Evolutionary conservation across 768 basidiomycete genomes (phyloP).

Genomic region (Lepiota venenata): DNA sequence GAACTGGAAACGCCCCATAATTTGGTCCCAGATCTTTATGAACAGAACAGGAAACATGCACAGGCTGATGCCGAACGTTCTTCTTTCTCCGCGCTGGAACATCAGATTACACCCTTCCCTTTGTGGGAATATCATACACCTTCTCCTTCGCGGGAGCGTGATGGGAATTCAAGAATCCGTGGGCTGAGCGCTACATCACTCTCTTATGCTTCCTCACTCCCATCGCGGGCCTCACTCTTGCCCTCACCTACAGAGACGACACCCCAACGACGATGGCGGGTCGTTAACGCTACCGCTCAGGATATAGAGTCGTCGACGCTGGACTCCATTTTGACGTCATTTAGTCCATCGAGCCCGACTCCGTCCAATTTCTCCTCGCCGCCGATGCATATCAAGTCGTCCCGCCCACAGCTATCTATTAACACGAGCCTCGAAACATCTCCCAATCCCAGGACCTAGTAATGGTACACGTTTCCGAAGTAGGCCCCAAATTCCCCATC

Average conservation of each 20-base stretch:
- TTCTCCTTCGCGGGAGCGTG: constrained; percentile 1
- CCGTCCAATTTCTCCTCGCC: neutral
- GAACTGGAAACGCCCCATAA: constrained; percentile 9
- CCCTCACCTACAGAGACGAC: neutral
- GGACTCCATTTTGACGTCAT: neutral
- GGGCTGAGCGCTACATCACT: neutral
- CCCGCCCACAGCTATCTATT: constrained; percentile 7
- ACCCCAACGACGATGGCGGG: neutral
- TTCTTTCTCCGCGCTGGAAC: neutral
- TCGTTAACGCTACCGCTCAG: neutral
- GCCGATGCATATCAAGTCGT: neutral
- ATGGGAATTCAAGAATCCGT: neutral
- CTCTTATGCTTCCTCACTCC: neutral
- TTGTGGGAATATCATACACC: constrained; percentile 6
- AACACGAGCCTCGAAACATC: neutral
- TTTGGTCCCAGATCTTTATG: constrained; percentile 1
- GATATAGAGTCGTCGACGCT: neutral
- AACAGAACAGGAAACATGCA: neutral
- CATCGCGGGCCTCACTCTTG: neutral
- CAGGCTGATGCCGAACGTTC: neutral
- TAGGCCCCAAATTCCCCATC: no score
- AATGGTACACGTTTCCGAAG: no score
- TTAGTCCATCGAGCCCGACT: neutral
- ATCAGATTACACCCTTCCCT: constrained; percentile 8
- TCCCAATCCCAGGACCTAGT: no score